A percentile compares a stretch with the other conserved stretches of the same genome.
These are phyloP conservation scores for Quercus suber DNA, from an alignment of 306 rosid species.

Conservation along the genomic window DNA sequence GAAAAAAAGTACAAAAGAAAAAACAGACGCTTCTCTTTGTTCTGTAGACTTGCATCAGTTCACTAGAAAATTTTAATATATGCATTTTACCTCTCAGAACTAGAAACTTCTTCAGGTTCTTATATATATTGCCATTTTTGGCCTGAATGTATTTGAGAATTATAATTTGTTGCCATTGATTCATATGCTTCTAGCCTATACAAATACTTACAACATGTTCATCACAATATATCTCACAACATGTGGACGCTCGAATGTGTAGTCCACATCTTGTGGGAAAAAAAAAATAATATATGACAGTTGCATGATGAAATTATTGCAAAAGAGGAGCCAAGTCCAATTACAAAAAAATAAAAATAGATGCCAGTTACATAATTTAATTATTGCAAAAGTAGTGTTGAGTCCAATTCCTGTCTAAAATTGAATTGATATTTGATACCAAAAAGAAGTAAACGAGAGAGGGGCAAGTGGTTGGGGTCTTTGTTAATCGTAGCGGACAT, in stretches of 20 bases:
- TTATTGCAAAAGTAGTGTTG: too few species aligned
- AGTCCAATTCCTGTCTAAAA: too few species aligned
- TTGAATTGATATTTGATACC: too few species aligned
- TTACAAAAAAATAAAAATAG: background rate
- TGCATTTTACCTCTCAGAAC: background rate
- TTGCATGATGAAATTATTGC: background rate
- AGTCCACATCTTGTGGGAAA: background rate
- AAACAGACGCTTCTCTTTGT: slow-evolving; percentile 24
- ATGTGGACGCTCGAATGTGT: too few species aligned
- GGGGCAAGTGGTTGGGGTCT: too few species aligned
- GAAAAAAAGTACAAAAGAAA: slow-evolving; percentile 16
- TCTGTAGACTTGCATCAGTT: slow-evolving; percentile 33
- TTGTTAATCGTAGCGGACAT: too few species aligned
- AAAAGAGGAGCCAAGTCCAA: too few species aligned
- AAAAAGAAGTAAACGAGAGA: too few species aligned
- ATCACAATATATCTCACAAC: too few species aligned
- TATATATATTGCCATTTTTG: background rate
- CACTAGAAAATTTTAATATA: slow-evolving; percentile 28
- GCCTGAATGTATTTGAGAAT: background rate
- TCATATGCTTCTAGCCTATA: background rate
- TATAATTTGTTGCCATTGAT: background rate
- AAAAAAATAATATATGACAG: too few species aligned
- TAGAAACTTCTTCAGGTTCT: background rate
- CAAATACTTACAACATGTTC: background rate
- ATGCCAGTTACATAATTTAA: background rate